Base-by-base conservation (phyloP, 202 grass and related monocot species). In the Schoenoplectus triqueter region DNA sequence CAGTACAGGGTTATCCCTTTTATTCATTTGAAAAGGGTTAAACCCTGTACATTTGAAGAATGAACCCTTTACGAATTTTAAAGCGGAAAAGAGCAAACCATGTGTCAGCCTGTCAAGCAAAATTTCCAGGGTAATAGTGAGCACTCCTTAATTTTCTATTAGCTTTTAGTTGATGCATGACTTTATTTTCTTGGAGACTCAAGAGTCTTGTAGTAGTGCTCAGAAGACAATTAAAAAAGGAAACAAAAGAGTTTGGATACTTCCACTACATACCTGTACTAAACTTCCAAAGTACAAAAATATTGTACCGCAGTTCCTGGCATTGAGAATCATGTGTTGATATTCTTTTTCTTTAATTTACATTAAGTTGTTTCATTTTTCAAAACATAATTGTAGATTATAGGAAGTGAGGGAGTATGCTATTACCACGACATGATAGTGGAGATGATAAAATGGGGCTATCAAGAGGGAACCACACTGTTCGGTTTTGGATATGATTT, bases 371-470 rank as follows among this genome's bases (percentile, higher is more conserved):
- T 49, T 84, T 62, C 50, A 19, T 75, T 64, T 86, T 69, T 54
- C 2, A 1, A 80, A 13, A 48, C 61, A 82, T 82, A 67, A 77
- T 86, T 88, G 46, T 79, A 98, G 95, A 92, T 98, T 77, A 80
- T 98, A 66, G 84, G 89, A 1, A 86, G 88, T 59, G 95, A 94
- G 17, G 85, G 88, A 81, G 89, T 98, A 80, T 95, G 86, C 84
- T 98, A 98, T 91, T 98, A 98, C 90, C 96, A 98, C 87, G 96
- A 94, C 74, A 95, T 98, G 96, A 98, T 98, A 86, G 91, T 91
- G 83, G 78, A 98, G 87, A 98, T 98, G 93, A 94, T 95, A 71
- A 92, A 87, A 86, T 98, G 93, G 93, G 93, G 96, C 80, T 98
- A 95, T 89, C 81, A 95, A 91, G 96, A 95, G 81, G 93, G 93